phyloP scores from a whole-genome alignment of 352 stramenopile genomes.

The Globisporangium paddicum region DNA sequence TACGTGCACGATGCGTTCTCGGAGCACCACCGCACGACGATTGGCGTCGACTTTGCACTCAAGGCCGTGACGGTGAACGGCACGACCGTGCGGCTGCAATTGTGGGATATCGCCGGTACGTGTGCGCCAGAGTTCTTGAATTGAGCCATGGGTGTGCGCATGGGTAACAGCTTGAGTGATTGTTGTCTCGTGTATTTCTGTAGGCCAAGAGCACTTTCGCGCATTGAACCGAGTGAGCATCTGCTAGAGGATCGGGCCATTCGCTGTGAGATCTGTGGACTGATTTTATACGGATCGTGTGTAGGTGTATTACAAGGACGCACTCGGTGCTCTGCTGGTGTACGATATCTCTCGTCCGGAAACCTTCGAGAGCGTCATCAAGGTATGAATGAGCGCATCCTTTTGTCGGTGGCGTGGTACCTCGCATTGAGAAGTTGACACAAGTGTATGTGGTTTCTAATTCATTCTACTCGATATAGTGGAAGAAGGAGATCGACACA shows the following conservation, averaged over 20 bases:
- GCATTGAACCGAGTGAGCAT: slow-evolving; percentile 82
- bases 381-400: slow-evolving; percentile 26
- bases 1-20: slow-evolving; percentile 90
- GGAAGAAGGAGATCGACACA: slow-evolving; percentile 93
- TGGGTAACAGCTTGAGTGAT: background rate
- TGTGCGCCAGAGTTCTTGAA: background rate
- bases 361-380: slow-evolving; percentile 88
- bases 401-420: background rate
- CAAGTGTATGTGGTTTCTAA: background rate
- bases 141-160: background rate
- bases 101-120: slow-evolving; percentile 91
- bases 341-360: slow-evolving; percentile 91
- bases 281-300: background rate
- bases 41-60: slow-evolving; percentile 91
- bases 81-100: slow-evolving; percentile 88
- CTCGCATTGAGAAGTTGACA: background rate
- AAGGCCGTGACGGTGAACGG: slow-evolving; percentile 86
- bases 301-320: slow-evolving; percentile 93
- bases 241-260: background rate
- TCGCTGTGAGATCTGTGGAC: background rate
- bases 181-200: background rate
- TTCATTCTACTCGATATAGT: slow-evolving; percentile 33
- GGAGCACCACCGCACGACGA: slow-evolving; percentile 90
- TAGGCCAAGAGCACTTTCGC: slow-evolving; percentile 91
- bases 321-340: slow-evolving; percentile 87